Evolutionary conservation across 306 rosid genomes (phyloP).

Genomic region (Hippophae gyantsensis): DNA sequence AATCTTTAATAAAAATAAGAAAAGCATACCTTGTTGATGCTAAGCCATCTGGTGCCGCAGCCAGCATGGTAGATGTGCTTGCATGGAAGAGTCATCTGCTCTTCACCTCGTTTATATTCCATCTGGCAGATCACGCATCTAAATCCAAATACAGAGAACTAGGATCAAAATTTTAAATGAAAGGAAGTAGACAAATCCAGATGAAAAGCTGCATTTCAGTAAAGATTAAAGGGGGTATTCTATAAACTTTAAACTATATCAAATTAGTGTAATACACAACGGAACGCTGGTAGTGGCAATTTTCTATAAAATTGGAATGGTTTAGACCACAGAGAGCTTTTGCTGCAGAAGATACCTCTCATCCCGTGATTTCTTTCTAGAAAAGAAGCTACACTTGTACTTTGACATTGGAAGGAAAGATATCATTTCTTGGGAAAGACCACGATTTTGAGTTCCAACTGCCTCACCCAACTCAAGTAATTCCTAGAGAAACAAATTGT

Average conservation of each 20-base stretch:
- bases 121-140: constrained; percentile 97
- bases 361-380: constrained; percentile 58
- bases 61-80: constrained; percentile 74
- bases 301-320: too few species aligned
- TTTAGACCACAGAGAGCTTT: too few species aligned
- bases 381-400: constrained; percentile 77
- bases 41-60: constrained; percentile 88
- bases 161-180: too few species aligned
- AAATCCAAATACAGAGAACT: neutral
- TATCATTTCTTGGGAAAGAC: constrained; percentile 82
- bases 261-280: too few species aligned
- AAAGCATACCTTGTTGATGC: constrained; percentile 78
- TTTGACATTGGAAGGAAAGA: constrained; percentile 80
- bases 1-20: too few species aligned
- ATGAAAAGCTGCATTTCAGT: too few species aligned
- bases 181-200: too few species aligned
- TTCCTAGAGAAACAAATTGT: constrained; percentile 39
- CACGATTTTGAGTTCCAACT: constrained; percentile 93
- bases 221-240: too few species aligned
- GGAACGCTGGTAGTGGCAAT: too few species aligned
- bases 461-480: constrained; percentile 84
- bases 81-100: constrained; percentile 74
- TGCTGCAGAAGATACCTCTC: constrained; percentile 50
- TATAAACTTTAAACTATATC: too few species aligned
- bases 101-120: constrained; percentile 84